These are phyloP conservation scores for Ganoderma resinaceum DNA, from an alignment of 1,284 basidiomycete genomes.

Conservation along the genomic window DNA sequence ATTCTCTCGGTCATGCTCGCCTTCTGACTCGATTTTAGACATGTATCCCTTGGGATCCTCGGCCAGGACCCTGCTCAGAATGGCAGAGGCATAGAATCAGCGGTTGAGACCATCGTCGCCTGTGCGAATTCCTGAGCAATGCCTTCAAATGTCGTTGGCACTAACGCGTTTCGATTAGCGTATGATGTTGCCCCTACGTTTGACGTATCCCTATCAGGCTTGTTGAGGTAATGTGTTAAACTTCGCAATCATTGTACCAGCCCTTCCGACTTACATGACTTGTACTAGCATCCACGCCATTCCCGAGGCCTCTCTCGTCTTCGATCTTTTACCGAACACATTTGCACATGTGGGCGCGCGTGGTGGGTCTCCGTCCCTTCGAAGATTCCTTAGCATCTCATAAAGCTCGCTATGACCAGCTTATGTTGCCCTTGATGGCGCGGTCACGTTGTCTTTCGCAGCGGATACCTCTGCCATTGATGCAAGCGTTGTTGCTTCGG, in stretches of 20 bases:
- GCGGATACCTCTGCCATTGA: slow-evolving; percentile 1
- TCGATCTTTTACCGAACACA: slow-evolving; percentile 5
- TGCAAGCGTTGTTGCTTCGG: slow-evolving; percentile 2
- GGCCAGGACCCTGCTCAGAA: background rate
- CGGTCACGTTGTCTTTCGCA: background rate
- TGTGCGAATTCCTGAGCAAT: background rate
- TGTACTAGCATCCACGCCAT: slow-evolving; percentile 7
- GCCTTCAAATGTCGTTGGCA: background rate
- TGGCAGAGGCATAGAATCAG: background rate
- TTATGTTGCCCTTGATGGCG: background rate
- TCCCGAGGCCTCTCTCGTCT: slow-evolving; percentile 6
- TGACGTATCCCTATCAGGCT: background rate
- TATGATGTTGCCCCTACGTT: background rate
- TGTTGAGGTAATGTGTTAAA: background rate
- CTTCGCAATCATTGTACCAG: background rate
- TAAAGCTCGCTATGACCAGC: background rate
- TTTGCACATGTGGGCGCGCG: background rate
- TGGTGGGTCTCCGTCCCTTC: background rate
- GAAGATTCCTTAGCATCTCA: background rate
- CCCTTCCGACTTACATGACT: background rate
- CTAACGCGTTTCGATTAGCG: background rate
- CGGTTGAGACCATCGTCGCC: background rate
- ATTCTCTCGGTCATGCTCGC: background rate
- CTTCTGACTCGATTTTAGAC: background rate
- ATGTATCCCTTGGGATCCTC: background rate